phyloP scores from a whole-genome alignment of 2,329 filamentous ascomycete genomes.

The Tolypocladium endophyticum region DNA sequence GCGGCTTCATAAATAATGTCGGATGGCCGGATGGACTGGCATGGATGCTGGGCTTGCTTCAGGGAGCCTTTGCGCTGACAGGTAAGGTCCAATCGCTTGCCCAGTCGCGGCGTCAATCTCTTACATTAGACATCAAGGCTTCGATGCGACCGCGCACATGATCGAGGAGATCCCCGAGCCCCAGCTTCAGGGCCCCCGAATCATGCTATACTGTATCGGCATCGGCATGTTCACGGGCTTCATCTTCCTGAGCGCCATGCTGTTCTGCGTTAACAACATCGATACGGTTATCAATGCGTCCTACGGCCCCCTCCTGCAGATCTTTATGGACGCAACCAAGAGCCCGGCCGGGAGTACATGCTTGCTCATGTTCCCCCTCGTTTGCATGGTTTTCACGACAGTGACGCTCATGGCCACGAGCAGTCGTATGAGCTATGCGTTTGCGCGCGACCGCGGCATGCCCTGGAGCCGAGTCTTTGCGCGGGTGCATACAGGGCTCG shows the following conservation, averaged over 20 bases:
- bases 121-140: conserved; percentile 16
- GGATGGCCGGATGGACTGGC: conserved; percentile 60
- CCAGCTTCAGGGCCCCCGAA: conserved; percentile 48
- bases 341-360: conserved; percentile 53
- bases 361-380: conserved; percentile 54
- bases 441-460: conserved; percentile 56
- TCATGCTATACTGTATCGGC: conserved; percentile 54
- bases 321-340: conserved; percentile 52
- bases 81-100: conserved; percentile 6
- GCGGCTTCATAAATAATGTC: conserved; percentile 55
- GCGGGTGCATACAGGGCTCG: conserved; percentile 47
- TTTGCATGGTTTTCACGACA: conserved; percentile 55
- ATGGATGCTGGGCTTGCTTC: conserved; percentile 44
- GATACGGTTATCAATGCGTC: conserved; percentile 43
- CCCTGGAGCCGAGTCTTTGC: conserved; percentile 51
- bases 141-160: conserved; percentile 40
- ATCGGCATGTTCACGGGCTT: conserved; percentile 56
- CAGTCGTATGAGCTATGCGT: conserved; percentile 57
- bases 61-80: conserved; percentile 38
- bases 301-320: conserved; percentile 50
- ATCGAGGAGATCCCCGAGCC: conserved; percentile 50
- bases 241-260: conserved; percentile 50
- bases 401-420: conserved; percentile 57
- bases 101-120: background rate
- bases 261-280: conserved; percentile 54